A percentile compares a stretch with the other conserved stretches of the same genome.
These are phyloP conservation scores for Maudiozyma humilis DNA, from an alignment of 1,139 yeast species.

Conservation along the genomic window DNA sequence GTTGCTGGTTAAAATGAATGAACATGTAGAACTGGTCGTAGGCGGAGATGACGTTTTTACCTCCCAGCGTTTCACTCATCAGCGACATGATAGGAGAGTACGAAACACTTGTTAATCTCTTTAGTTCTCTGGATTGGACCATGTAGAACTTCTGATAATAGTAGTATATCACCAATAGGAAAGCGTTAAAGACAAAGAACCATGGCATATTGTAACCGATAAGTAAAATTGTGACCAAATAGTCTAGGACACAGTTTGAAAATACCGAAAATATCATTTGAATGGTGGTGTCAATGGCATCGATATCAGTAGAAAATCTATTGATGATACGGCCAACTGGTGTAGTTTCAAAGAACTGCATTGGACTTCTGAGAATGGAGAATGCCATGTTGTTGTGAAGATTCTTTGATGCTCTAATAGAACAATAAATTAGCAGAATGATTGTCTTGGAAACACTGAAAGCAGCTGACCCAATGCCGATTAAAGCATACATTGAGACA, in stretches of 20 bases:
- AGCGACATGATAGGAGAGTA: slow-evolving; percentile 59
- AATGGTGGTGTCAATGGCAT: slow-evolving; percentile 47
- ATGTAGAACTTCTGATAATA: slow-evolving; percentile 49
- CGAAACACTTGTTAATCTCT: slow-evolving; percentile 44
- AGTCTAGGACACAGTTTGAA: slow-evolving; percentile 37
- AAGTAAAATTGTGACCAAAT: slow-evolving; percentile 43
- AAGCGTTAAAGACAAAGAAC: slow-evolving; percentile 38
- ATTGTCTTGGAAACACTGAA: slow-evolving; percentile 44
- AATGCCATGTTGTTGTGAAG: slow-evolving; percentile 57
- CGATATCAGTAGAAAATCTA: slow-evolving; percentile 63
- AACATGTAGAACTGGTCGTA: slow-evolving; percentile 47
- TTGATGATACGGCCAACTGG: slow-evolving; percentile 72
- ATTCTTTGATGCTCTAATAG: slow-evolving; percentile 54
- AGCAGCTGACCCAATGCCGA: slow-evolving; percentile 48
- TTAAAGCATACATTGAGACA: slow-evolving; percentile 51
- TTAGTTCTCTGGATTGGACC: slow-evolving; percentile 48
- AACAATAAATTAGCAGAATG: slow-evolving; percentile 53
- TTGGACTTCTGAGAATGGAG: slow-evolving; percentile 59
- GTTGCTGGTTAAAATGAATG: slow-evolving; percentile 45
- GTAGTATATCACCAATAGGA: slow-evolving; percentile 39
- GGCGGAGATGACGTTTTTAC: slow-evolving; percentile 54
- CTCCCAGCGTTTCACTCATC: slow-evolving; percentile 52
- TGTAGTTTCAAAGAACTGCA: slow-evolving; percentile 73
- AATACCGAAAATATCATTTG: slow-evolving; percentile 42
- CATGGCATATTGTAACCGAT: slow-evolving; percentile 47